phyloP scores from a whole-genome alignment of 805 yeast genomes.

The Kodamaea leandrae region DNA sequence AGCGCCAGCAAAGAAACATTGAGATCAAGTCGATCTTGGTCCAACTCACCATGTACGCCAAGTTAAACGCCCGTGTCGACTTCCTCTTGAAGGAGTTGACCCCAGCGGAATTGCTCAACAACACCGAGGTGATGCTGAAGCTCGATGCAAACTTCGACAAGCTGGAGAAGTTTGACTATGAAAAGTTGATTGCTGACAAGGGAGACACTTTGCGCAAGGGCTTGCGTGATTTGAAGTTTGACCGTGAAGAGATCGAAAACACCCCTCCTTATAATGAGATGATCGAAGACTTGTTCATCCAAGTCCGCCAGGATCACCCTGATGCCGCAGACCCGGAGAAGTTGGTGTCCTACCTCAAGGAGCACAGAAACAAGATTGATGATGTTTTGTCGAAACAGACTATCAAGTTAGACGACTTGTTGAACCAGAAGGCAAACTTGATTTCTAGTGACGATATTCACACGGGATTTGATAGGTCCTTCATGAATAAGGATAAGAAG shows the following conservation, averaged over 20 bases:
- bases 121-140: slow-evolving; percentile 32
- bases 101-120: slow-evolving; percentile 36
- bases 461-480: slow-evolving; percentile 87
- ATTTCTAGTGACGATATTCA: slow-evolving; percentile 89
- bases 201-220: slow-evolving; percentile 48
- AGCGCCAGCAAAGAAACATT: slow-evolving; percentile 74
- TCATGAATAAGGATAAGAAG: slow-evolving; percentile 57
- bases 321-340: slow-evolving; percentile 41
- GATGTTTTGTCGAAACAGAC: slow-evolving; percentile 62
- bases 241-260: slow-evolving; percentile 36
- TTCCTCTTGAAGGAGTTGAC: slow-evolving; percentile 47
- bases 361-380: slow-evolving; percentile 70
- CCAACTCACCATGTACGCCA: slow-evolving; percentile 77
- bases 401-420: slow-evolving; percentile 62
- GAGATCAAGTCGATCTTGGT: slow-evolving; percentile 74
- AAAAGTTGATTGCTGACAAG: slow-evolving; percentile 31
- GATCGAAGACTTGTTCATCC: slow-evolving; percentile 87
- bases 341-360: slow-evolving; percentile 40
- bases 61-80: slow-evolving; percentile 72
- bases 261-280: slow-evolving; percentile 80
- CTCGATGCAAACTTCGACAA: slow-evolving; percentile 55
- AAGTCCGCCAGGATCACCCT: slow-evolving; percentile 60
- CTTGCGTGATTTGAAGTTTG: slow-evolving; percentile 36
- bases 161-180: slow-evolving; percentile 52
- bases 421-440: slow-evolving; percentile 66